A percentile compares a stretch with the other conserved stretches of the same genome.
Evolutionary conservation across 306 rosid species (phyloP).

Genomic region (Cucumis sativus): Cucumber_9930_V3 NC_026661.2:4363501-4364000

Average conservation of each 20-base stretch:
- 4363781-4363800: slow-evolving; percentile 18
- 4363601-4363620: slow-evolving; percentile 30
- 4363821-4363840: slow-evolving; percentile 46
- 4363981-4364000: slow-evolving; percentile 13
- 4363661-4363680: slow-evolving; percentile 29
- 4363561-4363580: slow-evolving; percentile 37
- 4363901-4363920: slow-evolving; percentile 24
- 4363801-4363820: slow-evolving; percentile 20
- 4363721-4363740: slow-evolving; percentile 31
- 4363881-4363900: slow-evolving; percentile 41
- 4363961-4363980: background rate
- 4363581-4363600: slow-evolving; percentile 21
- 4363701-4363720: slow-evolving; percentile 23
- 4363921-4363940: slow-evolving; percentile 27
- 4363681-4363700: slow-evolving; percentile 9
- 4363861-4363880: slow-evolving; percentile 21
- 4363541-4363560: slow-evolving; percentile 2
- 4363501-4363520: slow-evolving; percentile 64
- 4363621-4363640: slow-evolving; percentile 19
- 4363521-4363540: background rate
- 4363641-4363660: slow-evolving; percentile 6
- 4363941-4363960: slow-evolving; percentile 18
- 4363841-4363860: slow-evolving; percentile 38
- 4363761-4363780: slow-evolving; percentile 27
- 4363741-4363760: slow-evolving; percentile 31